A percentile compares a stretch with the other conserved stretches of the same genome.
Evolutionary conservation across 2,329 filamentous ascomycete genomes (phyloP).

Genomic region (Aspergillus fumigatus): DNA sequence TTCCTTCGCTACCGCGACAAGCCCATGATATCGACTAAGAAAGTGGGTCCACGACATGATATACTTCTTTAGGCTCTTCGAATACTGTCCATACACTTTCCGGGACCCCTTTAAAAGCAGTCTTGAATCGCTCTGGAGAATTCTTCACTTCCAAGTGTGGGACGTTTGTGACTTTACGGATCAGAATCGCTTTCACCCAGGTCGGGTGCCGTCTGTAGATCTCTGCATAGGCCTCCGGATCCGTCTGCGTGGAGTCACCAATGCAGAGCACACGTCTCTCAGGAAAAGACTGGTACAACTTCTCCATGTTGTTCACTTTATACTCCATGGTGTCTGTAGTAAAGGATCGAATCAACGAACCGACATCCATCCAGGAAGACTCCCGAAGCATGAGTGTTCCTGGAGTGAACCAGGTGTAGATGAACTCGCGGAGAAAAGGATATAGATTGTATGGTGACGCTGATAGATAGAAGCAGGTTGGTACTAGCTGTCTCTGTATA

Average conservation of each 20-base stretch:
- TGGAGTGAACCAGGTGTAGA: constrained; percentile 64
- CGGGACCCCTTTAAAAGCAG: constrained; percentile 74
- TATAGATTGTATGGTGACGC: constrained; percentile 95
- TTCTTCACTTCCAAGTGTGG: constrained; percentile 71
- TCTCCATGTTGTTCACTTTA: constrained; percentile 74
- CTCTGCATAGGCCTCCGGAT: constrained; percentile 85
- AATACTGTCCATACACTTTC: constrained; percentile 74
- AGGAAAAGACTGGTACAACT: constrained; percentile 75
- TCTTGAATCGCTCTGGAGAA: constrained; percentile 69
- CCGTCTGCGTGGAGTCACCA: constrained; percentile 86
- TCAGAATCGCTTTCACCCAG: constrained; percentile 81
- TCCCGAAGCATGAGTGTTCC: constrained; percentile 84
- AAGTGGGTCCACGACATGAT: constrained; percentile 24
- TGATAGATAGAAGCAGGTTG: constrained; percentile 88
- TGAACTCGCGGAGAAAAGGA: constrained; percentile 74
- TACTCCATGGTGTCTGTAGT: constrained; percentile 80
- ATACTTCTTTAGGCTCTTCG: constrained; percentile 65
- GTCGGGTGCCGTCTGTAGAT: constrained; percentile 63
- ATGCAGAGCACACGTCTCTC: constrained; percentile 74
- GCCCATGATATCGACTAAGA: constrained; percentile 14
- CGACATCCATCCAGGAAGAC: constrained; percentile 77
- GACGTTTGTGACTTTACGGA: constrained; percentile 76
- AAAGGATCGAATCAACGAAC: constrained; percentile 71
- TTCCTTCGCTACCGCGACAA: background rate
- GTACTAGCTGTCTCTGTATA: constrained; percentile 54